These are phyloP conservation scores for Dactylellina sp. DNA, from an alignment of 2,329 filamentous ascomycete species.

Conservation along the genomic window DNA sequence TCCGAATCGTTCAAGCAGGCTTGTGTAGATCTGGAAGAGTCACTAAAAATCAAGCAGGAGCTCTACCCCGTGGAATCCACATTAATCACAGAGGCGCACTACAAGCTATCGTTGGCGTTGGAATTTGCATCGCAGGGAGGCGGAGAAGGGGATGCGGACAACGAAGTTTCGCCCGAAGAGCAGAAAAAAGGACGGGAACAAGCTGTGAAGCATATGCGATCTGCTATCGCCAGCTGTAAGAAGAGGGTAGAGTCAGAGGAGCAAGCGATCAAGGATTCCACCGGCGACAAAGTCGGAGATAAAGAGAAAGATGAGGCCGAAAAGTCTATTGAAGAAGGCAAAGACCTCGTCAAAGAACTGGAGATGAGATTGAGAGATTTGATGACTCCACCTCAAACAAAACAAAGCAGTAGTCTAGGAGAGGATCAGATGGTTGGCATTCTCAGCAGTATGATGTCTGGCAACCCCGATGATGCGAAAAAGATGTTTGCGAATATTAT, in stretches of 20 bases:
- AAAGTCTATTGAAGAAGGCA: constrained; percentile 80
- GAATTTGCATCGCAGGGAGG: constrained; percentile 75
- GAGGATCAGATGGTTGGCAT: constrained; percentile 70
- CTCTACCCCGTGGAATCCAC: constrained; percentile 84
- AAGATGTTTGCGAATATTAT: constrained; percentile 78
- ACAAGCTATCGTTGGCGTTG: constrained; percentile 92
- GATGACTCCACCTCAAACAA: constrained; percentile 36
- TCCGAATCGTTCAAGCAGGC: constrained; percentile 91
- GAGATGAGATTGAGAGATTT: constrained; percentile 73
- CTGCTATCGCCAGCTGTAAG: constrained; percentile 58
- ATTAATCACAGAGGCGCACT: constrained; percentile 92
- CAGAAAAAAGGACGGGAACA: constrained; percentile 66
- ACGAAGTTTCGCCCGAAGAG: constrained; percentile 72
- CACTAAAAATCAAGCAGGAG: constrained; percentile 81
- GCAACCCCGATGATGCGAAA: constrained; percentile 72
- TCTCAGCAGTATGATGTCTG: constrained; percentile 73
- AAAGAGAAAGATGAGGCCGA: constrained; percentile 65
- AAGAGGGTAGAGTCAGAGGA: constrained; percentile 59
- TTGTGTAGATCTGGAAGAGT: constrained; percentile 82
- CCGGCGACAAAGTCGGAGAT: constrained; percentile 64
- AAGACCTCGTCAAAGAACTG: constrained; percentile 82
- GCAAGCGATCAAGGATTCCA: constrained; percentile 64
- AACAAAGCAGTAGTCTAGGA: constrained; percentile 53
- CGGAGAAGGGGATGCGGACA: constrained; percentile 66
- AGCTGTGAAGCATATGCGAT: constrained; percentile 59